These are phyloP conservation scores for Phytophthora aleatoria DNA, from an alignment of 352 stramenopile species.

Conservation along the genomic window DNA sequence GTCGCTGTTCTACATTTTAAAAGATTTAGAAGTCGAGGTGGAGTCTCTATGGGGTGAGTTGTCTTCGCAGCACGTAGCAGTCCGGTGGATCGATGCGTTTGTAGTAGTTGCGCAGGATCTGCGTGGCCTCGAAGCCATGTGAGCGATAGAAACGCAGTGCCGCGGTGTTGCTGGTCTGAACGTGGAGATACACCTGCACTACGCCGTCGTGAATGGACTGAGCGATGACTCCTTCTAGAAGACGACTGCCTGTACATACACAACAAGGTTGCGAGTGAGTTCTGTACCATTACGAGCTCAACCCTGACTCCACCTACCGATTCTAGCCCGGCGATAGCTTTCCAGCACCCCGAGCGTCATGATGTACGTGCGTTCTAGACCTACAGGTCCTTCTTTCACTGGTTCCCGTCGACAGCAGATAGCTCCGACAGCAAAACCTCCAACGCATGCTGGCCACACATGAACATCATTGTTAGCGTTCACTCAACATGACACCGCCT, in stretches of 20 bases:
- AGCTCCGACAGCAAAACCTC: conserved; percentile 84
- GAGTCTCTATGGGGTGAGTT: conserved; percentile 26
- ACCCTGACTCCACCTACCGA: conserved; percentile 43
- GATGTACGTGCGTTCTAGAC: conserved; percentile 85
- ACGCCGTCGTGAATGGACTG: conserved; percentile 45
- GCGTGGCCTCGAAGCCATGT: conserved; percentile 87
- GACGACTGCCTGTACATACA: conserved; percentile 35
- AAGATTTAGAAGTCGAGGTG: too few species aligned
- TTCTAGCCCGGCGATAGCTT: conserved; percentile 79
- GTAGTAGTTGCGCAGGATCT: conserved; percentile 95
- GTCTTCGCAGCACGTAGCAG: conserved; percentile 92
- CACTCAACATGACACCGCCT: too few species aligned
- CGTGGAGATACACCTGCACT: conserved; percentile 87
- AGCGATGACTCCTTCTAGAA: conserved; percentile 48
- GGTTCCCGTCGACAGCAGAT: conserved; percentile 90
- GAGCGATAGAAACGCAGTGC: conserved; percentile 92
- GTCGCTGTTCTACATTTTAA: too few species aligned
- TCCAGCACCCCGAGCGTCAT: conserved; percentile 94
- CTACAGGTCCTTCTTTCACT: conserved; percentile 20
- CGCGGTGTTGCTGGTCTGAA: conserved; percentile 92
- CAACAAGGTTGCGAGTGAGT: conserved; percentile 2
- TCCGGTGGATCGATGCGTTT: conserved; percentile 93
- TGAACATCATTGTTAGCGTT: not conserved
- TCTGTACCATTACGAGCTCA: not conserved
- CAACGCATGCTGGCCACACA: conserved; percentile 62